Evolutionary conservation across 768 basidiomycete genomes (phyloP).

Genomic region (Auricularia heimuer): DNA sequence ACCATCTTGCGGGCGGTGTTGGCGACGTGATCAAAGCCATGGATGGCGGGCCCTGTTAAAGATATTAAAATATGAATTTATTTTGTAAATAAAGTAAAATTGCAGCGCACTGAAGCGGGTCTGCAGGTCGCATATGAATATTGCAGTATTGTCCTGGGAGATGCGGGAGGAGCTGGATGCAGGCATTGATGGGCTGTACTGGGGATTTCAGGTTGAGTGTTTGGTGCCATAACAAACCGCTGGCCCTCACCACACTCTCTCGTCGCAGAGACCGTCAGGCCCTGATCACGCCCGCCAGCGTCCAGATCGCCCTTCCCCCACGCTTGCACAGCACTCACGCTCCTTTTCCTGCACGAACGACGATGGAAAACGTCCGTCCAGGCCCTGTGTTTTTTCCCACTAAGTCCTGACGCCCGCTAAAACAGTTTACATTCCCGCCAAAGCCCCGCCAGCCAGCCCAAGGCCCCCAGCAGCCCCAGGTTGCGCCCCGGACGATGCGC

Average conservation of each 20-base stretch:
- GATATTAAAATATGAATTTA: background rate
- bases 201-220: conserved; percentile 9
- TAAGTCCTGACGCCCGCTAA: conserved; percentile 37
- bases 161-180: conserved; percentile 18
- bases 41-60: conserved; percentile 38
- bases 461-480: conserved; percentile 28
- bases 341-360: background rate
- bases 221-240: background rate
- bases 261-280: too few relatives aligned
- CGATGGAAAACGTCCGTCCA: background rate
- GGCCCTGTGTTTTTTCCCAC: background rate
- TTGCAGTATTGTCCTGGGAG: conserved; percentile 35
- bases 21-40: conserved; percentile 63
- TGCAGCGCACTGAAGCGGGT: conserved; percentile 50
- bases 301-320: background rate
- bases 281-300: conserved; percentile 2
- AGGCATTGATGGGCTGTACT: background rate
- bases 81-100: background rate
- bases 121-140: conserved; percentile 84
- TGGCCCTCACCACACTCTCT: too few relatives aligned
- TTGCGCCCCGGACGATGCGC: conserved; percentile 34
- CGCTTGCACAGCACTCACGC: background rate
- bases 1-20: conserved; percentile 67
- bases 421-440: conserved; percentile 61
- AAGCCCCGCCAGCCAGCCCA: conserved; percentile 19